Evolutionary conservation across 768 basidiomycete genomes (phyloP), one percentile per base, ranked within the genome.

Genomic region (Melanogaster broomeanus): DNA sequence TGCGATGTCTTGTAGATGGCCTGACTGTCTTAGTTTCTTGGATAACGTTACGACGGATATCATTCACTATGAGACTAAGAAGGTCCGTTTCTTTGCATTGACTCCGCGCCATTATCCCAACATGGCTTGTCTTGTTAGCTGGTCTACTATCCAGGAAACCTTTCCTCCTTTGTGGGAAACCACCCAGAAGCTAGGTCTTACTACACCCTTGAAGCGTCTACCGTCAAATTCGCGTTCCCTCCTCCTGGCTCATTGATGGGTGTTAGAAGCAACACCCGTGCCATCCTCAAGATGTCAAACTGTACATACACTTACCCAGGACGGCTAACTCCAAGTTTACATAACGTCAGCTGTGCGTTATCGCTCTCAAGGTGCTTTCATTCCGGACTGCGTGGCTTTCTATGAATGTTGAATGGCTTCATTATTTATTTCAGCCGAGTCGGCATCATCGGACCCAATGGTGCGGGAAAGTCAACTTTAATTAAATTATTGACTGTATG

Each of bases 221-320:
- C 90, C 53, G 86, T 97, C 75, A 94, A 92, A 73, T 96, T 98
- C 76, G 75, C 91, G 31, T 98, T 98, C 82, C 95, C 95, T 33
- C 81, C 93, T 24, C 95, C 95, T 37, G 96, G 96, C 27, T 93
- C 90, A 42, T 81, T 98, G 58, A 94, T 98, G 91, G 95, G 96
- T 48, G 95, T 98, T 51, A 83, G 95, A 56, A 96, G 93, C 68
- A 93, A 89, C 65, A 98, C 95, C 12, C 85, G 95, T 45, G 93
- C 95, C 5, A 98, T 98, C 66, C 78, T 98, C 65, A 98, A 96
- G 75, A 81, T 98, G 71, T 77, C 81, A 33, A 82, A 85, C 63
- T 96, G 93, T 73, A 97, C 93, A 11, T 98, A 88, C 72, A 94
- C 93, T 47, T 98, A 98, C 72, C 92, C 94, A 8, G 92, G 93